phyloP scores from a whole-genome alignment of 805 yeast genomes.

The Starmera pachycereana region DNA sequence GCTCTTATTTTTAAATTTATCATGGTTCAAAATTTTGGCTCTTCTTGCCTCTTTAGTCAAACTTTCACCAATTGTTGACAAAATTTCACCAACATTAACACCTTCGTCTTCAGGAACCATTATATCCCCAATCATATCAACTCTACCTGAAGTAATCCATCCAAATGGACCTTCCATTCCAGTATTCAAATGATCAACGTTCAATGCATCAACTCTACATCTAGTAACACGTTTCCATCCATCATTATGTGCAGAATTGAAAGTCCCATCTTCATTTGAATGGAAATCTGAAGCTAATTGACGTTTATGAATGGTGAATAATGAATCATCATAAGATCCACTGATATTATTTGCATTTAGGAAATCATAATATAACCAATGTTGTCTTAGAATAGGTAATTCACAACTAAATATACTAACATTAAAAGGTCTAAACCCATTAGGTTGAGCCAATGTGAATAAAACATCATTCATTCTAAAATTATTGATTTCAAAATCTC shows the following conservation, averaged over 20 bases:
- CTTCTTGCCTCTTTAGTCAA: constrained; percentile 40
- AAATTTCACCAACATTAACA: constrained; percentile 36
- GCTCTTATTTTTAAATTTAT: constrained; percentile 1
- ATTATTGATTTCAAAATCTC: constrained; percentile 86
- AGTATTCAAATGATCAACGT: constrained; percentile 79
- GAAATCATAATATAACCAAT: constrained; percentile 88
- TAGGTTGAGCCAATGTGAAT: constrained; percentile 75
- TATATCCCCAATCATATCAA: constrained; percentile 88
- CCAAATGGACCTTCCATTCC: constrained; percentile 95
- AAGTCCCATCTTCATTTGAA: constrained; percentile 10
- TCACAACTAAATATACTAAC: constrained; percentile 86
- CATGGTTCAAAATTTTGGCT: constrained; percentile 12
- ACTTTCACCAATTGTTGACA: constrained; percentile 35
- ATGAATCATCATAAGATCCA: constrained; percentile 87
- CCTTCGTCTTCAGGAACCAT: constrained; percentile 64
- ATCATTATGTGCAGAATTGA: constrained; percentile 17
- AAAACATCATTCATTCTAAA: constrained; percentile 79
- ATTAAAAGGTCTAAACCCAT: constrained; percentile 70
- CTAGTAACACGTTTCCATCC: constrained; percentile 58
- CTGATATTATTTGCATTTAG: constrained; percentile 75
- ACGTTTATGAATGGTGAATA: constrained; percentile 82
- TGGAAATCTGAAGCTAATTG: constrained; percentile 46
- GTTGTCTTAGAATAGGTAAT: constrained; percentile 68
- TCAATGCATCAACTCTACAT: constrained; percentile 74
- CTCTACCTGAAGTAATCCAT: constrained; percentile 90